Conservation (phyloP, 345 rosid genomes). For the Murraya paniculata region DNA sequence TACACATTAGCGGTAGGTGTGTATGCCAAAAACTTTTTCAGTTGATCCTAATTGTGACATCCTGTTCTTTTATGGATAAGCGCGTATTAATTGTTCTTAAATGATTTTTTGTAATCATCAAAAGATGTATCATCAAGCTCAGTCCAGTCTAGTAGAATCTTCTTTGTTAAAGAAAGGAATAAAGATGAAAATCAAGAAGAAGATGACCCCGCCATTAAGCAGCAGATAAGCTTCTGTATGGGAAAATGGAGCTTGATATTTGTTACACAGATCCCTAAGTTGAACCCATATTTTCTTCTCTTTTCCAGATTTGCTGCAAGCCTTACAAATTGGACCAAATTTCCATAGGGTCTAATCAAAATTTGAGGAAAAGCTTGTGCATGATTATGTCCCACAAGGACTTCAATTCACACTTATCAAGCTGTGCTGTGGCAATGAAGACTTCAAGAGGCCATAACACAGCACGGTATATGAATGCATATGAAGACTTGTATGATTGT, state of each 20-base stretch:
- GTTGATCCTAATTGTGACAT: background rate
- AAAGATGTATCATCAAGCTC: slow-evolving; percentile 3
- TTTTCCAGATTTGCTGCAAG: slow-evolving; percentile 20
- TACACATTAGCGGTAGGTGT: background rate
- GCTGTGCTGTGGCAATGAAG: too few relatives aligned
- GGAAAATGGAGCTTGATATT: background rate
- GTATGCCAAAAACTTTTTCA: background rate
- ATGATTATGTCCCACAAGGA: background rate
- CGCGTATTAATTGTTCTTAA: background rate
- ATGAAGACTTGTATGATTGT: background rate
- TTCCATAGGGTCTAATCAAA: background rate
- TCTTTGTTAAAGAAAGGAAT: slow-evolving; percentile 27
- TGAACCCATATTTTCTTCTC: slow-evolving; percentile 7
- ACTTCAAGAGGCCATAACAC: too few relatives aligned
- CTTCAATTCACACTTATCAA: background rate
- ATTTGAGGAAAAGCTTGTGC: background rate
- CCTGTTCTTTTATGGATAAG: background rate
- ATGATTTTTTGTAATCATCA: background rate
- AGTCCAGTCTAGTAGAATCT: slow-evolving; percentile 11
- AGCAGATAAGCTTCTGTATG: slow-evolving; percentile 2
- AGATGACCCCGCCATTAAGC: slow-evolving; percentile 17
- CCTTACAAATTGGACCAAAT: slow-evolving; percentile 21
- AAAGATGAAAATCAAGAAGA: slow-evolving; percentile 24
- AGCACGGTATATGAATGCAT: background rate
- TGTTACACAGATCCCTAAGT: slow-evolving; percentile 21